Evolutionary conservation across 148 eudicot genomes (phyloP).

Genomic region (Cornus florida): DNA sequence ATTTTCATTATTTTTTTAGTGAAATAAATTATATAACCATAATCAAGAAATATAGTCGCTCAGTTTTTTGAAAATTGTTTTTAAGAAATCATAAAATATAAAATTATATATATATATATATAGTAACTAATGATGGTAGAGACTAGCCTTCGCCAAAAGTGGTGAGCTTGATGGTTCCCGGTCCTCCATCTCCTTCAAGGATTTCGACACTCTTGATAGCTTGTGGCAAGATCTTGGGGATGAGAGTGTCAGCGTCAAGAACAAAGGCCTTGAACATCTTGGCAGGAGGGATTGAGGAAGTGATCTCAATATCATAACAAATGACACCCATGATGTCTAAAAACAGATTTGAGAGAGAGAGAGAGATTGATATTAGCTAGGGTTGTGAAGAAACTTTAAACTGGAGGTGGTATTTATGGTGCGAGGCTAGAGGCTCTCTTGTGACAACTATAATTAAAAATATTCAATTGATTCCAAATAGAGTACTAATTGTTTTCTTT

Average conservation of each 20-base stretch:
- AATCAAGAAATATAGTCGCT: no score
- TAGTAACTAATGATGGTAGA: no score
- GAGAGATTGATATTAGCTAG: neutral
- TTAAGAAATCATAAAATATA: no score
- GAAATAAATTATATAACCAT: no score
- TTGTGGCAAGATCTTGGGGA: neutral
- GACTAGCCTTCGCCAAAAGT: neutral
- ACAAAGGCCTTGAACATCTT: neutral
- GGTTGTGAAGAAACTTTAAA: neutral
- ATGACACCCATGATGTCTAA: neutral
- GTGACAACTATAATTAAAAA: neutral
- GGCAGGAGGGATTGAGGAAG: neutral
- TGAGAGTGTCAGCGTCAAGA: neutral
- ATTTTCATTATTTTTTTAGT: no score
- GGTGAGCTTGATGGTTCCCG: neutral
- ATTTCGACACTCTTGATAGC: neutral
- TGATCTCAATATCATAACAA: neutral
- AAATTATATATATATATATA: no score
- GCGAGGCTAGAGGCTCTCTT: neutral
- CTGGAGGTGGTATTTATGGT: no score
- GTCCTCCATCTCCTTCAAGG: neutral
- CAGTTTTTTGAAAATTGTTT: no score
- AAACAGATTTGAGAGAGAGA: neutral
- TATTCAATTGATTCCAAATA: neutral
- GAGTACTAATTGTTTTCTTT: no score